These are phyloP conservation scores for Thamnidium elegans DNA, from an alignment of 192 early-diverging fungal genomes.

Conservation along the genomic window DNA sequence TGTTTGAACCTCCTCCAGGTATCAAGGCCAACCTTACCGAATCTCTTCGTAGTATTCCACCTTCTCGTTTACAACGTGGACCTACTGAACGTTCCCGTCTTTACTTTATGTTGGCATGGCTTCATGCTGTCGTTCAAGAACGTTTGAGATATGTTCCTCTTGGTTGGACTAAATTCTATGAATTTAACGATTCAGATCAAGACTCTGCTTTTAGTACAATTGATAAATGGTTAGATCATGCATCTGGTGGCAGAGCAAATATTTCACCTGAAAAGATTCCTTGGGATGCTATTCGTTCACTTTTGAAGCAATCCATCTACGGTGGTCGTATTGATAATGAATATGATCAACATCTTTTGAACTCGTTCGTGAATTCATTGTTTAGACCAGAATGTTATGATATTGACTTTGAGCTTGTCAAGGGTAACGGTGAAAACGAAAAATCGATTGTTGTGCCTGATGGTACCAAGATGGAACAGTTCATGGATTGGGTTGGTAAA, in stretches of 20 bases:
- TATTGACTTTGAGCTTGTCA: slow-evolving; percentile 58
- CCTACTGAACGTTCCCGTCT: slow-evolving; percentile 87
- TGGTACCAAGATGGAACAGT: slow-evolving; percentile 79
- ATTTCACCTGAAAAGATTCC: slow-evolving; percentile 94
- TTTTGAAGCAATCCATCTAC: slow-evolving; percentile 89
- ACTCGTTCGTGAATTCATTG: slow-evolving; percentile 79
- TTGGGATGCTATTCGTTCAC: slow-evolving; percentile 86
- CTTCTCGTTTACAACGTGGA: slow-evolving; percentile 51
- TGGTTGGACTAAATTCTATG: slow-evolving; percentile 96
- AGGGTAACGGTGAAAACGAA: slow-evolving; percentile 25
- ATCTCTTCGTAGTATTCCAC: slow-evolving; percentile 68
- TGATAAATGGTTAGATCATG: slow-evolving; percentile 89
- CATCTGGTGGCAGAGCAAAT: slow-evolving; percentile 77
- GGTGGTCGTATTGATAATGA: slow-evolving; percentile 96
- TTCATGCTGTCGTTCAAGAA: slow-evolving; percentile 93
- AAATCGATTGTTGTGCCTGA: slow-evolving; percentile 73
- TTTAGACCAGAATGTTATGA: slow-evolving; percentile 82
- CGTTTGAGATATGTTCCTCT: slow-evolving; percentile 95
- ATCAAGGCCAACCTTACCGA: slow-evolving; percentile 91
- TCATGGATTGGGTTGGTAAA: slow-evolving; percentile 84
- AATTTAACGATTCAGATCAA: slow-evolving; percentile 98
- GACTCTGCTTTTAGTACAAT: slow-evolving; percentile 86
- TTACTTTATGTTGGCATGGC: slow-evolving; percentile 95
- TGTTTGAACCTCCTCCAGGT: slow-evolving; percentile 96
- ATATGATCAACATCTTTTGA: slow-evolving; percentile 83